Conservation (phyloP, 1,284 basidiomycete genomes). For the Moesziomyces globuligerus region DNA sequence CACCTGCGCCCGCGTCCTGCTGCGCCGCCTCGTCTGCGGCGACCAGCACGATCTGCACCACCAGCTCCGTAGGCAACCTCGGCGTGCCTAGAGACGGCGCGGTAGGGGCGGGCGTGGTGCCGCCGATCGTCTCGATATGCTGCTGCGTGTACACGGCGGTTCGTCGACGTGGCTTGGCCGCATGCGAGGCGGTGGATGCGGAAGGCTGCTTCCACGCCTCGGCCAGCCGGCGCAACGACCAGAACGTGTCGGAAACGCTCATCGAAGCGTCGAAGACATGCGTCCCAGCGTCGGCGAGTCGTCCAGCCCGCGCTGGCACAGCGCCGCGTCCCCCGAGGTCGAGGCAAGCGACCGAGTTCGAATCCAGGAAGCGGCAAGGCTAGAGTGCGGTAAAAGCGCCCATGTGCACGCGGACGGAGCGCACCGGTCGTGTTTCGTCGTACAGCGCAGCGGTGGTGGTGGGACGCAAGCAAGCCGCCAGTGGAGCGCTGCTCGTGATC, state of each 20-base stretch:
- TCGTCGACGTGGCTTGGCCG: slow-evolving; percentile 9
- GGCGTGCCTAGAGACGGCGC: slow-evolving; percentile 5
- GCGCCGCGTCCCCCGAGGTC: too few species aligned
- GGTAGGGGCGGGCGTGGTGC: neutral
- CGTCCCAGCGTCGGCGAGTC: too few species aligned
- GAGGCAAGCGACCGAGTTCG: too few species aligned
- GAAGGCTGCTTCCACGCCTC: slow-evolving; percentile 6
- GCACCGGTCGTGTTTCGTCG: too few species aligned
- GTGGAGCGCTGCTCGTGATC: slow-evolving; percentile 14
- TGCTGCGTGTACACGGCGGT: slow-evolving; percentile 26
- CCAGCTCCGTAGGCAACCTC: slow-evolving; percentile 30
- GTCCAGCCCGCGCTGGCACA: too few species aligned
- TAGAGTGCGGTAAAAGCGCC: neutral
- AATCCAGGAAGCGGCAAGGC: too few species aligned
- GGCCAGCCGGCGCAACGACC: slow-evolving; percentile 18
- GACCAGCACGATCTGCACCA: slow-evolving; percentile 24
- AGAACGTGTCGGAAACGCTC: slow-evolving; percentile 30
- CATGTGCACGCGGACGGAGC: too few species aligned
- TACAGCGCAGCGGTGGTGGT: slow-evolving; percentile 3
- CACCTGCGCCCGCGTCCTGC: too few species aligned
- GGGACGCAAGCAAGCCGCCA: slow-evolving; percentile 6
- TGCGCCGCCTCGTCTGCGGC: slow-evolving; percentile 16
- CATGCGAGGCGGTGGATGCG: neutral
- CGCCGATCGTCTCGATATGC: slow-evolving; percentile 46
- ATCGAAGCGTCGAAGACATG: slow-evolving; percentile 15